Evolutionary conservation across 176 grass and related monocot genomes (phyloP).

Genomic region (Cocos nucifera): DNA sequence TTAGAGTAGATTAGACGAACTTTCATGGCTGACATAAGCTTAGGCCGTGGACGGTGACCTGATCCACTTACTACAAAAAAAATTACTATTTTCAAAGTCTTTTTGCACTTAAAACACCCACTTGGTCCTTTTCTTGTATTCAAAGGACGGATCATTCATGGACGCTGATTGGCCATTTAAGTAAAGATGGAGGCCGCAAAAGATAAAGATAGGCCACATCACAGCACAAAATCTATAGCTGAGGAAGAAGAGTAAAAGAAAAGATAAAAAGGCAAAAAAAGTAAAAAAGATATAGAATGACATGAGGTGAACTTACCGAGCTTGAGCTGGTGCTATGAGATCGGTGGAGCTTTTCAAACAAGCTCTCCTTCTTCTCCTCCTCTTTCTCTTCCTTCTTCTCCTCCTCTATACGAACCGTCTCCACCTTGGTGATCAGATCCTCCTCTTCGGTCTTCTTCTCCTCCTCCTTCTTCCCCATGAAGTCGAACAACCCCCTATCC

Average conservation of each 20-base stretch:
- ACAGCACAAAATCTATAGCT: too few species aligned
- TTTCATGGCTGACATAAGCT: too few species aligned
- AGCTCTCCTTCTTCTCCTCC: slow-evolving; percentile 72
- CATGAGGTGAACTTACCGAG: slow-evolving; percentile 40
- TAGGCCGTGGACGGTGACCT: too few species aligned
- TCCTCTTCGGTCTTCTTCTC: slow-evolving; percentile 25
- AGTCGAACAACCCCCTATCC: slow-evolving; percentile 57
- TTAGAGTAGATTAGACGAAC: neutral
- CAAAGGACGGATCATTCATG: too few species aligned
- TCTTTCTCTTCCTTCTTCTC: slow-evolving; percentile 10
- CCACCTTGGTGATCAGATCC: slow-evolving; percentile 40
- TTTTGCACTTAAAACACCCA: too few species aligned
- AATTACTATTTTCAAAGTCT: neutral
- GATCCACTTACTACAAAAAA: neutral
- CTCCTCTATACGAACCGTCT: slow-evolving; percentile 32
- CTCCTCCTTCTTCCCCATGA: slow-evolving; percentile 47
- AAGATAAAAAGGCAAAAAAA: neutral
- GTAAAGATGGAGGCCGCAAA: too few species aligned
- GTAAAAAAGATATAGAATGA: neutral
- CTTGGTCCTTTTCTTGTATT: too few species aligned
- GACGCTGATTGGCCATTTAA: too few species aligned
- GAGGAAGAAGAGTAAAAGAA: too few species aligned
- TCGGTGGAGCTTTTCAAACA: slow-evolving; percentile 65
- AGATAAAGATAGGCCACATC: too few species aligned
- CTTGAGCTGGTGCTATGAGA: slow-evolving; percentile 74